Conservation (phyloP, 345 rosid genomes). For the Carallia brachiata region DNA sequence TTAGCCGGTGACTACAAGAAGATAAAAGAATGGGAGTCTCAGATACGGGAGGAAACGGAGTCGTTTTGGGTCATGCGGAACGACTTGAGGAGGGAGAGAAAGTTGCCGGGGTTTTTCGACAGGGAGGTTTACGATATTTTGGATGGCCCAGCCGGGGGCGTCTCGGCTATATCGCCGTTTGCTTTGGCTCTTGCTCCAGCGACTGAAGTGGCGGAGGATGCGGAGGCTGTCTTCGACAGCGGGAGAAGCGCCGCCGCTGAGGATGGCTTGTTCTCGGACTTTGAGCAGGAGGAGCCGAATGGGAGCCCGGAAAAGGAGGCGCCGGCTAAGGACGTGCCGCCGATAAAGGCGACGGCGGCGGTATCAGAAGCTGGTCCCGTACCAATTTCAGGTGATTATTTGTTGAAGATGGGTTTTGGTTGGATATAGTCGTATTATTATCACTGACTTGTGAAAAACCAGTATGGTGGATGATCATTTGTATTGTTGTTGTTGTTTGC, state of each 20-base stretch:
- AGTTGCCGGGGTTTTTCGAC: constrained; percentile 90
- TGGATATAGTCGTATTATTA: too few species aligned
- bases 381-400: constrained; percentile 44
- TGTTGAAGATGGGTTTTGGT: too few species aligned
- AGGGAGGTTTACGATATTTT: constrained; percentile 89
- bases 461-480: background rate
- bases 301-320: constrained; percentile 45
- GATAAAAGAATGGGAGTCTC: constrained; percentile 91
- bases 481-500: background rate
- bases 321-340: constrained; percentile 13
- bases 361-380: constrained; percentile 39
- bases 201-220: constrained; percentile 15
- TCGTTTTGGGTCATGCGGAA: constrained; percentile 97
- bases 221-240: constrained; percentile 55
- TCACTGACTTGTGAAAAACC: too few species aligned
- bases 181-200: constrained; percentile 38
- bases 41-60: constrained; percentile 61
- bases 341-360: constrained; percentile 13
- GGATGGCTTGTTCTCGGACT: constrained; percentile 70
- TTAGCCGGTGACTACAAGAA: constrained; percentile 95
- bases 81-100: constrained; percentile 76
- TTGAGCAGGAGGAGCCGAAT: constrained; percentile 57
- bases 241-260: constrained; percentile 64
- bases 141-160: constrained; percentile 44
- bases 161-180: constrained; percentile 23